Evolutionary conservation across 306 rosid genomes (phyloP).

Genomic region (Hylodesmum podocarpum): DNA sequence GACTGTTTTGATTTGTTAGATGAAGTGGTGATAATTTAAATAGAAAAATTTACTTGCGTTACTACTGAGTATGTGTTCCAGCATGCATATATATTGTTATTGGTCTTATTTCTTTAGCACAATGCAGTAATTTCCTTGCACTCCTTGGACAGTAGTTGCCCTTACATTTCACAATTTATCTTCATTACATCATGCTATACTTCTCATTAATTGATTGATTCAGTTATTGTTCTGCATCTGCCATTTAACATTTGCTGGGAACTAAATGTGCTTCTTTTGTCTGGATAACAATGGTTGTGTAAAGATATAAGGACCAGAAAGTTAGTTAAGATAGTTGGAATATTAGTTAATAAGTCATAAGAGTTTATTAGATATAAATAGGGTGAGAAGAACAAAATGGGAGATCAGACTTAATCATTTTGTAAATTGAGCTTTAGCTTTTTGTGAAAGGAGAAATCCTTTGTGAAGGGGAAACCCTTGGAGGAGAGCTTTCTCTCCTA

Average conservation of each 20-base stretch:
- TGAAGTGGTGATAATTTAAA: constrained; percentile 23
- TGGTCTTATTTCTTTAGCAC: background rate
- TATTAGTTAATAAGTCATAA: too few species aligned
- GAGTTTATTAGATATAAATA: too few species aligned
- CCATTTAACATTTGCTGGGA: constrained; percentile 8
- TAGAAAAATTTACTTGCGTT: background rate
- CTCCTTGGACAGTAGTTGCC: background rate
- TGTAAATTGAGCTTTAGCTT: too few species aligned
- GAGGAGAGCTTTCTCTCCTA: too few species aligned
- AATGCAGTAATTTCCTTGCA: background rate
- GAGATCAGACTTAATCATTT: too few species aligned
- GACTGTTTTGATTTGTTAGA: background rate
- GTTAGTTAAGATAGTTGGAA: too few species aligned
- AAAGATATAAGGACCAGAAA: too few species aligned
- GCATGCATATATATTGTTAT: background rate
- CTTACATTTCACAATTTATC: background rate
- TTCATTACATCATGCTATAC: constrained; percentile 6
- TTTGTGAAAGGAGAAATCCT: too few species aligned
- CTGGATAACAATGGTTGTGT: background rate
- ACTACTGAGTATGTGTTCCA: background rate
- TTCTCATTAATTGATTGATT: constrained; percentile 17
- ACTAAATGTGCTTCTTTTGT: background rate
- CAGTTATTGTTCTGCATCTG: constrained; percentile 10
- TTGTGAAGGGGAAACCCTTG: too few species aligned
- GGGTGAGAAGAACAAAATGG: too few species aligned